Percentiles rank a stretch among this genome's conserved stretches.
phyloP scores from a whole-genome alignment of 148 eudicot species.

The Silene latifolia region DNA sequence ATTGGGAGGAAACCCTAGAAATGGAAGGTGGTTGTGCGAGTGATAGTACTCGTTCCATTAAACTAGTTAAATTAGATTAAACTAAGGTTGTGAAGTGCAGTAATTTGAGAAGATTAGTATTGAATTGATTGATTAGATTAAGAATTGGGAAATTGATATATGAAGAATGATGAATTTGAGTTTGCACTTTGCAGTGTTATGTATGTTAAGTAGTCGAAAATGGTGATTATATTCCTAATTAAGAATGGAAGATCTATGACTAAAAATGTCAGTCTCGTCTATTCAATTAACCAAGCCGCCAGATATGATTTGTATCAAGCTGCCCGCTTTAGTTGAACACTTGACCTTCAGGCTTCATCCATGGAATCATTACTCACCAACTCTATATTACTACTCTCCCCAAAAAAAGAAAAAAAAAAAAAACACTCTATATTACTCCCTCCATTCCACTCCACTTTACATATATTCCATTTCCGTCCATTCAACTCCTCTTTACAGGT shows the following conservation, averaged over 20 bases:
- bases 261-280: background rate
- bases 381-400: too few relatives aligned
- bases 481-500: too few relatives aligned
- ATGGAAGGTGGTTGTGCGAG: conserved; percentile 3
- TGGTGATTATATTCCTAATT: background rate
- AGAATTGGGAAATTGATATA: background rate
- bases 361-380: too few relatives aligned
- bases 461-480: too few relatives aligned
- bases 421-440: too few relatives aligned
- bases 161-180: background rate
- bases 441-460: too few relatives aligned
- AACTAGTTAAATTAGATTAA: background rate
- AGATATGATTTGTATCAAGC: background rate
- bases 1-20: conserved; percentile 37
- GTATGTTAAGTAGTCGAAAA: background rate
- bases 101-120: background rate
- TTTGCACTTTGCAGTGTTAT: too few relatives aligned
- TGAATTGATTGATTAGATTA: background rate
- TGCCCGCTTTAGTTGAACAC: background rate
- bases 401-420: too few relatives aligned
- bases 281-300: background rate
- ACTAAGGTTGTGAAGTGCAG: background rate
- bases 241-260: background rate
- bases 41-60: conserved; percentile 33
- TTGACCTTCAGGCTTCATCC: too few relatives aligned